A percentile compares a stretch with the other conserved stretches of the same genome.
Evolutionary conservation across 2,329 filamentous ascomycete species (phyloP).

Genomic region (Venturia effusa): DNA sequence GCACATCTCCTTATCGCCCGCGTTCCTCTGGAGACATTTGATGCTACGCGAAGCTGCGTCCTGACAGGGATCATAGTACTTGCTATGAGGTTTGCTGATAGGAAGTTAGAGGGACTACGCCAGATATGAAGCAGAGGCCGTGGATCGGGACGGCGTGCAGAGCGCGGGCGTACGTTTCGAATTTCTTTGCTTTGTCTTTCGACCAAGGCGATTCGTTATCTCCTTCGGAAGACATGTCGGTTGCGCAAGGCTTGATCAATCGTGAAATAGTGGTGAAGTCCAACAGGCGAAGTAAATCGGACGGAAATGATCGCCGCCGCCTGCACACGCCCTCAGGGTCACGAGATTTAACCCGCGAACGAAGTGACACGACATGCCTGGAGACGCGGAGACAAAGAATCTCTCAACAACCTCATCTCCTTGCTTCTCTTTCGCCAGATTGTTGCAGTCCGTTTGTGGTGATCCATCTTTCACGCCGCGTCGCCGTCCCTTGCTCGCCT

Average conservation of each 20-base stretch:
- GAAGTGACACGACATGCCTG: not conserved
- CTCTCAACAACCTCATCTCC: not conserved
- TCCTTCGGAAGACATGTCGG: not conserved
- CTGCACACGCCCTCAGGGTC: not conserved
- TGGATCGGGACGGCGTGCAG: not conserved
- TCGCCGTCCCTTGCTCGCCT: not conserved
- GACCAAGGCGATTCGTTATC: conserved; percentile 11
- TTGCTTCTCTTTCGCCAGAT: not conserved
- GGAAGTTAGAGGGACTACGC: conserved; percentile 1
- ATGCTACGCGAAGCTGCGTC: conserved; percentile 80
- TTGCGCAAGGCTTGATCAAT: not conserved
- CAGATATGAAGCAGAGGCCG: not conserved
- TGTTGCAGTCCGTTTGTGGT: not conserved
- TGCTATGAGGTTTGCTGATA: conserved; percentile 70
- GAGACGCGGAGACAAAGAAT: not conserved
- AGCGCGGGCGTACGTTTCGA: conserved; percentile 11
- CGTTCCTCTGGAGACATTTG: conserved; percentile 79
- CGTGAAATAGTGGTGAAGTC: not conserved
- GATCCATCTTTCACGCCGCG: not conserved
- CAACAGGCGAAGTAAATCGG: not conserved
- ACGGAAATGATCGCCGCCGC: not conserved
- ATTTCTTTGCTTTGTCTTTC: conserved; percentile 9
- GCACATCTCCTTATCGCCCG: conserved; percentile 80
- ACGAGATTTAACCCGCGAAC: not conserved
- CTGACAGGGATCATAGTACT: conserved; percentile 93